Conservation (phyloP, 1,284 basidiomycete species). For the Austropuccinia psidii region DNA sequence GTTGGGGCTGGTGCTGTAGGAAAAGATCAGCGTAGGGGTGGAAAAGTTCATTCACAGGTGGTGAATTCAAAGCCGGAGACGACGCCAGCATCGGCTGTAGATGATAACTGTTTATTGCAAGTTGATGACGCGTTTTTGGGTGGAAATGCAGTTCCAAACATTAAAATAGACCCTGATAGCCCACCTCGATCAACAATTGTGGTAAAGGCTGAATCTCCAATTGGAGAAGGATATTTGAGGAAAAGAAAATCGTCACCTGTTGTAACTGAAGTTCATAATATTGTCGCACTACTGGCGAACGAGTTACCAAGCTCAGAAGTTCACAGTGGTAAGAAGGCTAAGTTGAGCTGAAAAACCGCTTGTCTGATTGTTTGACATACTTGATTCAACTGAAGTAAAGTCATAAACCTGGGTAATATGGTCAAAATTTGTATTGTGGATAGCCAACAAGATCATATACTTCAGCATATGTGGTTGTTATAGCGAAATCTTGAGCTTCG, state of each 20-base stretch:
- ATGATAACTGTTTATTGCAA: slow-evolving; percentile 4
- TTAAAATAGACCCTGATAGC: neutral
- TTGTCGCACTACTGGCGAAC: neutral
- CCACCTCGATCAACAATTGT: too few relatives aligned
- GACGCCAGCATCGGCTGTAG: neutral
- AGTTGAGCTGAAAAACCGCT: slow-evolving; percentile 15
- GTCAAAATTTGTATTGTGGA: too few relatives aligned
- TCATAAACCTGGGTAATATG: too few relatives aligned
- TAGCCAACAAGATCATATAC: too few relatives aligned
- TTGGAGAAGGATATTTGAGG: neutral
- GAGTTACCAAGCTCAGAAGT: neutral
- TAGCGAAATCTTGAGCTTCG: too few relatives aligned
- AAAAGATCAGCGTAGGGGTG: neutral
- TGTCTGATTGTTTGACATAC: too few relatives aligned
- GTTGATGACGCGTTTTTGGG: slow-evolving; percentile 11
- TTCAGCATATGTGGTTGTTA: too few relatives aligned
- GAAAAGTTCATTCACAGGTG: neutral
- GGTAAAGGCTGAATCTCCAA: neutral
- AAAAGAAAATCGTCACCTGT: slow-evolving; percentile 13
- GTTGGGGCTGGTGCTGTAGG: neutral
- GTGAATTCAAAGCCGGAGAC: neutral
- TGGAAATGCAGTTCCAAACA: neutral
- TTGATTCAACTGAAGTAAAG: too few relatives aligned
- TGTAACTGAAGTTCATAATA: neutral
- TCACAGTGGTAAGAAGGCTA: neutral